phyloP scores from a whole-genome alignment of 225 moss, liverwort and hornwort genomes.

The Polytrichum formosum region DNA sequence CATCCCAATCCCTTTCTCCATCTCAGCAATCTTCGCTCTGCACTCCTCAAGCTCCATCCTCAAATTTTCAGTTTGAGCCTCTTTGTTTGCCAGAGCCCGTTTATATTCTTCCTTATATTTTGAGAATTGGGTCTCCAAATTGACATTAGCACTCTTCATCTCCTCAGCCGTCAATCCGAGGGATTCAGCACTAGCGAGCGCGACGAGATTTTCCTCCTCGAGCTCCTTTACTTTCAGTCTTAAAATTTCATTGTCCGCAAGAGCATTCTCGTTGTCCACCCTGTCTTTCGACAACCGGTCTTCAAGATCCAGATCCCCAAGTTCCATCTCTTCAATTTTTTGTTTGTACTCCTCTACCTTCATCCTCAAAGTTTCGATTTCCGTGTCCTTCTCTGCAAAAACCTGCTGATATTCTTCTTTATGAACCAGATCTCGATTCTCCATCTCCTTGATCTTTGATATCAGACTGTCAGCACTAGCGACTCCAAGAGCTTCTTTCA shows the following conservation, averaged over 20 bases:
- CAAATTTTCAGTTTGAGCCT: too few species aligned
- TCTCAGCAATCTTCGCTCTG: too few species aligned
- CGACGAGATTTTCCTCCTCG: conserved; percentile 1
- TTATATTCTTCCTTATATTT: too few species aligned
- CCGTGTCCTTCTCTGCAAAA: not conserved
- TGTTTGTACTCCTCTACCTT: conserved; percentile 1
- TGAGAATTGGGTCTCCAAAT: not conserved
- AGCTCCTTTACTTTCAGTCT: conserved; percentile 4
- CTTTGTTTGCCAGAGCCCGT: too few species aligned
- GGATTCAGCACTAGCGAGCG: not conserved
- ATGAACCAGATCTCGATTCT: too few species aligned
- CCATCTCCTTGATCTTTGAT: too few species aligned
- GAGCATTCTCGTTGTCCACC: not conserved
- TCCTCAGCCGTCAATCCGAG: not conserved
- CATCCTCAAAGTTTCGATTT: conserved; percentile 1
- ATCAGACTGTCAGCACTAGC: too few species aligned
- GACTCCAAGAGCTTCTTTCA: not conserved
- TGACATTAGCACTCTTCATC: not conserved
- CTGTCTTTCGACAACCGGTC: not conserved
- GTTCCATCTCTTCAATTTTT: too few species aligned
- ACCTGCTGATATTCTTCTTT: not conserved
- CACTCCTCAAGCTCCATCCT: too few species aligned
- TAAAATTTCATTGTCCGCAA: not conserved
- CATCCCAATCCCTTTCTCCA: not conserved
- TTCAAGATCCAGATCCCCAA: not conserved